Evolutionary conservation across 352 stramenopile species (phyloP), one percentile per base, ranked within the genome.

Genomic region (Thraustochytrium aureum): DNA sequence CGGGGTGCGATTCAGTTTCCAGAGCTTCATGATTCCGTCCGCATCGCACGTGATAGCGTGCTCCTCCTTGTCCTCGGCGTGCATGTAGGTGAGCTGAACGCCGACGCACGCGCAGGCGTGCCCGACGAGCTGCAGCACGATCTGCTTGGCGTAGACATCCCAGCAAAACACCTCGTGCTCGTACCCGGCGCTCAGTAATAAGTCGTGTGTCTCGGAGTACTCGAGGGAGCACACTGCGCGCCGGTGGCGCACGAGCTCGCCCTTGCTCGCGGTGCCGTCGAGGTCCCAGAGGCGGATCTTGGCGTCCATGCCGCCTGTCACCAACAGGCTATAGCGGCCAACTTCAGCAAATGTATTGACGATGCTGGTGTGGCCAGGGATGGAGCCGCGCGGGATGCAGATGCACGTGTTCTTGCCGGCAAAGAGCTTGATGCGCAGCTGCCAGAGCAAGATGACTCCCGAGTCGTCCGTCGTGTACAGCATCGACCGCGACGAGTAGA

Each of bases 111-210:
- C 89, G 0, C 87, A 86, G 12, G 87, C 87, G 76, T 95, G 90
- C 12, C 90, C 90, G 0, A 81, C 82, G 22, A 94, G 82, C 50
- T 86, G 87, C 61, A 93, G 84, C 10, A 91, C 86, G 17, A 89
- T 73, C 75, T 94, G 89, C 6, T 91, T 87, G 32, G 89, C 93
- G 7, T 86, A 85, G 17, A 95, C 82, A 72, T 95, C 90, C 90
- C 90, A 95, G 5, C 88, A 89, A 7, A 89, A 88, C 0, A 89
- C 90, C 20, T 93, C 89, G 65, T 91, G 92, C 66, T 95, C 90
- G 81, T 93, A 94, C 6, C 90, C 89, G 0, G 87, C 89, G n/a
- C 87, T 92, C 2, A 94, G 84, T 22, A 95, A 66, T 52, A 94
- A 45, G 72, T 92, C 89, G 54, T 92, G 87, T 4, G 90, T 85